Evolutionary conservation across 768 basidiomycete species (phyloP).

Genomic region (Russula sp.): DNA sequence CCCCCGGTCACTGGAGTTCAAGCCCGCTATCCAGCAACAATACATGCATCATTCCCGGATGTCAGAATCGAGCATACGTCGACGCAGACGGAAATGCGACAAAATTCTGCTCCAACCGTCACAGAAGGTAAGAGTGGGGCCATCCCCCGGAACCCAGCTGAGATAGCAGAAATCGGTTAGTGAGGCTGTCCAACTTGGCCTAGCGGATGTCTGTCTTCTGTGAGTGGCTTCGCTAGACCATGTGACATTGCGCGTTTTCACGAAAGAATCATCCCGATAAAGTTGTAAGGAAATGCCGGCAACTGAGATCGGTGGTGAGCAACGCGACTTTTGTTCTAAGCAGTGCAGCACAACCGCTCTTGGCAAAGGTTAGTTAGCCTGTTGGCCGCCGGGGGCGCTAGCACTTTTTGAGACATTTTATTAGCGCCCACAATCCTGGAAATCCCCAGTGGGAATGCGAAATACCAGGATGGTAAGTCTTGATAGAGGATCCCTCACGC

Average conservation of each 20-base stretch:
- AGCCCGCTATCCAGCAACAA: background rate
- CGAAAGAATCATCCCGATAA: background rate
- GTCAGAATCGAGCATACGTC: constrained; percentile 12
- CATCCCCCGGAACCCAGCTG: background rate
- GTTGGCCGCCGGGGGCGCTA: background rate
- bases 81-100: constrained; percentile 11
- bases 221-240: constrained; percentile 1
- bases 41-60: constrained; percentile 16
- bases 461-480: constrained; percentile 14
- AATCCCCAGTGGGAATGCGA: constrained; percentile 5
- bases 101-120: constrained; percentile 19
- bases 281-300: constrained; percentile 23
- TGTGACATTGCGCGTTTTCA: background rate
- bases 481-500: background rate
- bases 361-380: constrained; percentile 5
- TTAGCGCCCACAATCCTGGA: constrained; percentile 18
- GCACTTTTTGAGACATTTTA: background rate
- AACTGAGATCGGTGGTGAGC: constrained; percentile 16
- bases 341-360: constrained; percentile 17
- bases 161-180: background rate
- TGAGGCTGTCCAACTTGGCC: constrained; percentile 9
- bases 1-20: background rate
- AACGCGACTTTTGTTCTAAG: constrained; percentile 25
- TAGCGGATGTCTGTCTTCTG: constrained; percentile 20
- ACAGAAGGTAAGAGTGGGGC: constrained; percentile 13